Base-by-base conservation (phyloP, 768 basidiomycete species). In the Leccinum boreale region DNA sequence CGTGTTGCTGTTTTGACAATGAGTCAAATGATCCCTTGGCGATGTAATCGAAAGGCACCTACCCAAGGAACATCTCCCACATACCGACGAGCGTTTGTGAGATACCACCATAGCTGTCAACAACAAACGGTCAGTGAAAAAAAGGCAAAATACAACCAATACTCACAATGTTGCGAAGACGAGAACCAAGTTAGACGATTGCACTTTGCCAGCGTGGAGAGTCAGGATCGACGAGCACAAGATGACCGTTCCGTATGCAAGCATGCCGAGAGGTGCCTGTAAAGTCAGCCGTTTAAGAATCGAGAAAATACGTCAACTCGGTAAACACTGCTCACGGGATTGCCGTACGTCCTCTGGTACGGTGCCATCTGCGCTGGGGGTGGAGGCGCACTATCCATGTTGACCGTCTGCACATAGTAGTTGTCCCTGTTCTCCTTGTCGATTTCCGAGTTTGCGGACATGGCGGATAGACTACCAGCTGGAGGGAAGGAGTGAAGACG, bases 61-160 rank as follows among this genome's bases (percentile, higher is more conserved):
- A 64, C 68, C 68, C 68, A 28, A 71, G 67, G 61, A 65, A 69
- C 60, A 69, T 67, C 28, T 71, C 68, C 68, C 70, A 71, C 68
- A 71, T 67, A 42, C 70, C 68, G 8, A 69, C 68, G 9, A 69
- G 56, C 4, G 68, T 67, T 50, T 69, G 70, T 17, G 67, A 63
- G 50, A 71, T 71, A 45, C 70, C 68, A 9, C 70, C 70, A 31
- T 71, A 69, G 58, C 70, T 69, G n/a, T 33, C 48, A 55, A 31
- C 9, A 35, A 35, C 62, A 21, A 61, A 48, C 4, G 9, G 23
- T 23, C 36, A 17, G 10, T 33, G 10, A 44, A 44, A 19, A 12
- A 23, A 24, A 7, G 21, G 31, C 6, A n/a, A 7, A 23, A 14
- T 8, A 33, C 26, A 19, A 36, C 15, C 15, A 42, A 36, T 46